Evolutionary conservation across 2,329 filamentous ascomycete genomes (phyloP), one percentile per base, ranked within the genome.

Genomic region (Albophoma yamanashiensis): DNA sequence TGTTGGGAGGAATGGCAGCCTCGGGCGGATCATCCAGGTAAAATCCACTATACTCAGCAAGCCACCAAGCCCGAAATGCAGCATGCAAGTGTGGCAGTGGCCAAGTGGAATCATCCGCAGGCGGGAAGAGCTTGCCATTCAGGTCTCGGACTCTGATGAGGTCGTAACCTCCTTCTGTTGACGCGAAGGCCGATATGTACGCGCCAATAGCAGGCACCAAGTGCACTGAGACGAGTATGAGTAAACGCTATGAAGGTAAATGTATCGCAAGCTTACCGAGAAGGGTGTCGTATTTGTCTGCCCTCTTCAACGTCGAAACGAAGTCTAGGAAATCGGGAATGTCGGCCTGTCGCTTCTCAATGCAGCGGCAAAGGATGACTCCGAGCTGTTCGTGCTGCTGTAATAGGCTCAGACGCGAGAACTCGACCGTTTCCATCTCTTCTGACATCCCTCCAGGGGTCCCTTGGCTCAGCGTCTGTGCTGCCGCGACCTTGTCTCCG

Each of bases 31-130:
- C 83, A 66, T 96, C 91, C 61, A 90, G 81, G 70, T 92, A 96
- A 79, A 91, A 90, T 3, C 91, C 91, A 65, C 90, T 94, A 74
- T 97, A 97, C 69, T 97, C 92, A 39, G 91, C 88, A 55, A 97
- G 82, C 94, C 94, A 99, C 82, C 90, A 92, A 5, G 88, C 84
- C 59, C 85, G 82, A 15, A 92, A 82, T 4, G 91, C 88, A 55
- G 92, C 90, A 67, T 92, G 88, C 15, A 97, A 81, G 66, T 87
- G 88, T 20, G 87, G 79, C 45, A 96, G 72, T 27, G 82, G 79
- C 89, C 92, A 96, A 20, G 81, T 76, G 50, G 87, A 78, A 62
- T 86, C 84, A 57, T 92, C 89, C 55, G 83, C 77, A 22, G 83
- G 81, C 43, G 83, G 81, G 64, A 88, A 85, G 27, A 97, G 79